phyloP scores from a whole-genome alignment of 495 filamentous ascomycete genomes.

The Jackrogersella multiformis region DNA sequence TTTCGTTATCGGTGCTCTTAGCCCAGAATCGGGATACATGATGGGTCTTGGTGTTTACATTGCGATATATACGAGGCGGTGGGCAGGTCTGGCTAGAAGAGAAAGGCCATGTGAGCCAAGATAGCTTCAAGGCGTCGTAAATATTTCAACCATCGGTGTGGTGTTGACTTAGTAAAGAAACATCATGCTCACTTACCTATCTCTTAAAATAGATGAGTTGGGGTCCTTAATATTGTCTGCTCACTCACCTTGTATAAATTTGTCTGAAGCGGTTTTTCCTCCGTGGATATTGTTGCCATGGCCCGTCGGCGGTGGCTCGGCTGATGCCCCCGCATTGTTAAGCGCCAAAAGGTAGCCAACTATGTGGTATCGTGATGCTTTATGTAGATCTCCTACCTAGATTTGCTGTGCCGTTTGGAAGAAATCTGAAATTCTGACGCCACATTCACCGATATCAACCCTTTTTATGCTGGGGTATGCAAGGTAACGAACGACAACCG shows the following conservation, averaged over 20 bases:
- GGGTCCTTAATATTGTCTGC: background rate
- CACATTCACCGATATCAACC: slow-evolving; percentile 9
- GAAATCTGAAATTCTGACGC: slow-evolving; percentile 17
- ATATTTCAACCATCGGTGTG: slow-evolving; percentile 4
- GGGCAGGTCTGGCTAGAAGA: slow-evolving; percentile 18
- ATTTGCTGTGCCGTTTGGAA: slow-evolving; percentile 10
- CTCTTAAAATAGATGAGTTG: background rate
- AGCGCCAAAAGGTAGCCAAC: slow-evolving; percentile 5
- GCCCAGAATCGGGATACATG: slow-evolving; percentile 21
- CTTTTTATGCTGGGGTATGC: background rate
- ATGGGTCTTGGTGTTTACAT: slow-evolving; percentile 16
- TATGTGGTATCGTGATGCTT: slow-evolving; percentile 27
- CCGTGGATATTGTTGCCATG: too few relatives aligned
- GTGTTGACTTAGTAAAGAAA: background rate
- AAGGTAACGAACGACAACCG: slow-evolving; percentile 16
- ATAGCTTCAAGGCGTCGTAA: slow-evolving; percentile 21
- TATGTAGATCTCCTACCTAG: slow-evolving; percentile 33
- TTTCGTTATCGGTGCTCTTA: slow-evolving; percentile 14
- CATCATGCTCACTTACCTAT: background rate
- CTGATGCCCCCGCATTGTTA: slow-evolving; percentile 22
- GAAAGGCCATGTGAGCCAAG: slow-evolving; percentile 26
- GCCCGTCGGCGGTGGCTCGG: slow-evolving; percentile 15
- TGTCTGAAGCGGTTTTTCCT: background rate
- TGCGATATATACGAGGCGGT: slow-evolving; percentile 25
- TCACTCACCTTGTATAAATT: background rate